Base-by-base conservation (phyloP, 2,329 filamentous ascomycete genomes). In the Trichoderma gracile region DNA sequence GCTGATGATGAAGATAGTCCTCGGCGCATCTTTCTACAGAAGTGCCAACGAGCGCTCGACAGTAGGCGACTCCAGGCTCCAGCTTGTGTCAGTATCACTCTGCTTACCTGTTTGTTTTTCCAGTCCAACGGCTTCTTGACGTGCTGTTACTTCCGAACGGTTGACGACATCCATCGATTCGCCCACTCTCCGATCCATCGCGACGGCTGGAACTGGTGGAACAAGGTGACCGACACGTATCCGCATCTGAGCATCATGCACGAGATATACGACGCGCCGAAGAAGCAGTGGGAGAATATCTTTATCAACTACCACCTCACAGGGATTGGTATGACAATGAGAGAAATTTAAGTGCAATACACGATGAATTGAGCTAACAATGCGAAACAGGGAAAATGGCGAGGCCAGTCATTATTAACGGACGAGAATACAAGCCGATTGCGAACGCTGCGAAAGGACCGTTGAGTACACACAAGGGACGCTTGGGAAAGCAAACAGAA, bases 171-270 rank as follows among this genome's bases (percentile, higher is more conserved):
- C 10, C 78, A 83, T 68, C 71, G 70, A 12, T 84, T 81, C 65
- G 81, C 82, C 3, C 78, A 82, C 61, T 74, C 74, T 25, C 66
- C 73, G 5, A 58, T 77, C 2, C 82, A 84, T 68, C 75, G 77
- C 17, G 71, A 76, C 19, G 78, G 68, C 0, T 81, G 80, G 81
- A 75, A 78, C 47, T 84, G 80, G 79, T 84, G 77, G 64, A 65
- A 63, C 27, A 63, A 10, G 71, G 76, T 78, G 60, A 71, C 69
- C 54, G 72, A 71, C 47, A 64, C 75, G 9, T 63, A 75, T 52
- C 69, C 70, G 23, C 74, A 81, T 67, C 63, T 84, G 23, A 74
- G 74, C 6, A 81, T 83, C 67, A 82, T 75, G 66, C 82, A 85
- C 67, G 82, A 84, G 73, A 72, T 77, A 1, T 83, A 81, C 67